Evolutionary conservation across 169 alveolate genomes (phyloP).

Genomic region (Eimeria tenella): DNA sequence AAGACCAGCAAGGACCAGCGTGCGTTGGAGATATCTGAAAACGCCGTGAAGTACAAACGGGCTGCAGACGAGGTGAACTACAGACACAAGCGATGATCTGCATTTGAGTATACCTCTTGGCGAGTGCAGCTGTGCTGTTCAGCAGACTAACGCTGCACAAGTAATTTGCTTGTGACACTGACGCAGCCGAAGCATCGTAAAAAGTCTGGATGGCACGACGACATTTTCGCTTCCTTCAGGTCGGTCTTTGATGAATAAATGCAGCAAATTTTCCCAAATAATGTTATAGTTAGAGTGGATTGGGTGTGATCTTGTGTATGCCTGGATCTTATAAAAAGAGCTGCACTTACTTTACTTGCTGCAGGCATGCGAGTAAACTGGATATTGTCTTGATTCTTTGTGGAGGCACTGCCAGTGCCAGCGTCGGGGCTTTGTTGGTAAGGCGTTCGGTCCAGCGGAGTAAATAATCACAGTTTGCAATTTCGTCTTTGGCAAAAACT

Average conservation of each 20-base stretch:
- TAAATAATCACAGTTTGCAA: no score
- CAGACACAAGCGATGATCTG: not conserved
- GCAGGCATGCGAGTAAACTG: conserved; percentile 58
- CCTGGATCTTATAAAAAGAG: not conserved
- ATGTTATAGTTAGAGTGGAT: not conserved
- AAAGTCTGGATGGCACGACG: not conserved
- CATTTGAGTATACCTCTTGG: not conserved
- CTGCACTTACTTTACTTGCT: not conserved
- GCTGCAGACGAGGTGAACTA: not conserved
- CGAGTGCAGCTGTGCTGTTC: not conserved
- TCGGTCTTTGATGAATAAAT: not conserved
- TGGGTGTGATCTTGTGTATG: not conserved
- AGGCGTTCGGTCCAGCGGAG: not conserved
- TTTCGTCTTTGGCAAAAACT: not conserved
- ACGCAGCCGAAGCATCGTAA: not conserved
- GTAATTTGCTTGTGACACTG: not conserved
- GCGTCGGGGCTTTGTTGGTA: conserved; percentile 21
- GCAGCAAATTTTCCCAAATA: not conserved
- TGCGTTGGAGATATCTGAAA: not conserved
- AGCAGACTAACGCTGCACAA: not conserved
- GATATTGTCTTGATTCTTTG: not conserved
- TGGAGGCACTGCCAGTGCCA: not conserved
- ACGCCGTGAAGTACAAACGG: not conserved
- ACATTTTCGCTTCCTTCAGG: not conserved
- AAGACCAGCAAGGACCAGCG: not conserved